Percentiles rank a stretch among this genome's conserved stretches.
Conservation (phyloP, 176 grass and related monocot species). For the Thinopyrum elongatum region DNA sequence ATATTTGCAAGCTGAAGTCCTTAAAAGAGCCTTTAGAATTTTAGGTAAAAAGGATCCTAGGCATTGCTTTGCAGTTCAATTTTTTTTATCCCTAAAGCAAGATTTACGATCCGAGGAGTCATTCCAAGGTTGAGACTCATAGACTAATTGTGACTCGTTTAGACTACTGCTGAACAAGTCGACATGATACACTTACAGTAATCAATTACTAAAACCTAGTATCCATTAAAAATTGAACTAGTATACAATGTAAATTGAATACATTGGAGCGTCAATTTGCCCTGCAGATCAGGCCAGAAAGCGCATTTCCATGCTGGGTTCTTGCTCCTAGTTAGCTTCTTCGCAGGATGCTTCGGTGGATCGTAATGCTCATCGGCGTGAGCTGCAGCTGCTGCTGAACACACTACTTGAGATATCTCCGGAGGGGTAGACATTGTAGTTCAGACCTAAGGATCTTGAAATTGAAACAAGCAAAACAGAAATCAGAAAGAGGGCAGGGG, state of each 20-base stretch:
- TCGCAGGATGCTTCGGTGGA: neutral
- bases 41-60: neutral
- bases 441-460: neutral
- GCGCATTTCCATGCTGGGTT: neutral
- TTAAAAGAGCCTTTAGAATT: neutral
- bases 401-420: neutral
- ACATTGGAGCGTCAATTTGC: too few relatives aligned
- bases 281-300: neutral
- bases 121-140: too few relatives aligned
- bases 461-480: neutral
- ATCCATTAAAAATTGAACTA: too few relatives aligned
- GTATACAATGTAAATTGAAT: too few relatives aligned
- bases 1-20: neutral
- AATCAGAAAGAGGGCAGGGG: neutral
- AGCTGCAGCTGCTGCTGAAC: neutral
- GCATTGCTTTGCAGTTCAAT: neutral
- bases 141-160: too few relatives aligned
- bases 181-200: too few relatives aligned
- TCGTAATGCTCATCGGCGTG: neutral
- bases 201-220: too few relatives aligned
- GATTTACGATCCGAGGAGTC: too few relatives aligned
- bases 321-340: neutral
- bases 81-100: neutral
- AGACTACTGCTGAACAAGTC: too few relatives aligned
- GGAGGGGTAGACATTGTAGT: neutral